Conservation (phyloP, 2,329 filamentous ascomycete species). For the Grosmannia huntii region DNA sequence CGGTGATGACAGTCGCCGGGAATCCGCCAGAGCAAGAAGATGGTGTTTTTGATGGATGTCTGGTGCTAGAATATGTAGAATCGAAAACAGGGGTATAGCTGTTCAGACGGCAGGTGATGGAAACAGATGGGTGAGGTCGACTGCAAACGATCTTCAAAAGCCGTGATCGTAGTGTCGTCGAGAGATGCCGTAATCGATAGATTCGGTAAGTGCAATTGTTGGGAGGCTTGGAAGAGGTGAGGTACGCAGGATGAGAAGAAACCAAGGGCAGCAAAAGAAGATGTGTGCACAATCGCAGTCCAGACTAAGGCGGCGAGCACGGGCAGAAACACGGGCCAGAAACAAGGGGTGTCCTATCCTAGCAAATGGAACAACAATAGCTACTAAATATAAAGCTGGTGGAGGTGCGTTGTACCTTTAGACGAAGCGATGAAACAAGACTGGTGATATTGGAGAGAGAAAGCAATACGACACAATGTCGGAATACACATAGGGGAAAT, state of each 20-base stretch:
- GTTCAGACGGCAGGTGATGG: not conserved
- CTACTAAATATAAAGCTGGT: not conserved
- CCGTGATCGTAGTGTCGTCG: not conserved
- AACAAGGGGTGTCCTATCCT: constrained; percentile 5
- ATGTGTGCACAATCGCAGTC: constrained; percentile 13
- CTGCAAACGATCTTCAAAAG: not conserved
- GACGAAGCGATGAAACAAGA: not conserved
- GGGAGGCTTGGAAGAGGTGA: not conserved
- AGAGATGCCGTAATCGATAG: not conserved
- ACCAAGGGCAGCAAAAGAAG: constrained; percentile 4
- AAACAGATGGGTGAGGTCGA: not conserved
- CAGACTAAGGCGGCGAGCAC: constrained; percentile 8
- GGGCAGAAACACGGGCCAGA: constrained; percentile 9
- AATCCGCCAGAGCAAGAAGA: not conserved
- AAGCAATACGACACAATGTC: not conserved
- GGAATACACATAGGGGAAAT: not conserved
- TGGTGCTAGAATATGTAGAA: not conserved
- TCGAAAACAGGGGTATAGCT: not conserved
- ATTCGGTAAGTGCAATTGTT: not conserved
- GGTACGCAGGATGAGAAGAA: not conserved
- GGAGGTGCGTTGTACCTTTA: not conserved
- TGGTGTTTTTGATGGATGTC: not conserved
- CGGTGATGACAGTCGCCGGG: not conserved
- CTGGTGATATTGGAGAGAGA: not conserved
- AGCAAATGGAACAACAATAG: not conserved